Evolutionary conservation across 495 filamentous ascomycete genomes (phyloP).

Genomic region (Cercophora scortea): DNA sequence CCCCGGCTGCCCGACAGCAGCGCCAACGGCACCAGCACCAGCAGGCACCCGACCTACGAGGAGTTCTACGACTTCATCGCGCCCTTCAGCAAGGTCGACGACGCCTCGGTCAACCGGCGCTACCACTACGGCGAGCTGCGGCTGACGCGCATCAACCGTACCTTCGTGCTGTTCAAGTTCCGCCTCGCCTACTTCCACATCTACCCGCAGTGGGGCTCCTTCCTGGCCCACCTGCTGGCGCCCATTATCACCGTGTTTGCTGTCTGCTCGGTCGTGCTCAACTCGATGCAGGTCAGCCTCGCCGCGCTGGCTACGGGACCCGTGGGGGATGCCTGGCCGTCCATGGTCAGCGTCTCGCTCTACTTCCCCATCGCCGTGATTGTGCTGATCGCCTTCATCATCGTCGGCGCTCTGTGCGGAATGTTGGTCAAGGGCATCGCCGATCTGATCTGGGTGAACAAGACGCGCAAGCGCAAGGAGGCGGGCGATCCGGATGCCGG

Average conservation of each 20-base stretch:
- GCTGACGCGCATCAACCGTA: conserved; percentile 34
- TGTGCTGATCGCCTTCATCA: conserved; percentile 11
- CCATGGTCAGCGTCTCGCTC: conserved; percentile 11
- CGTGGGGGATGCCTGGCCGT: conserved; percentile 4
- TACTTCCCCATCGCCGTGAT: conserved; percentile 23
- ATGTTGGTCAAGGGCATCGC: conserved; percentile 12
- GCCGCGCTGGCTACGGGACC: conserved; percentile 6
- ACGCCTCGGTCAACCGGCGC: conserved; percentile 19
- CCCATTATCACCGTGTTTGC: conserved; percentile 28
- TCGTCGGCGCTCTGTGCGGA: conserved; percentile 3
- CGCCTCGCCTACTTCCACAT: conserved; percentile 25
- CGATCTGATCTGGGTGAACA: conserved; percentile 11
- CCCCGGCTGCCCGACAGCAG: conserved; percentile 8
- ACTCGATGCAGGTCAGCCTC: conserved; percentile 28
- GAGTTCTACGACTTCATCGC: conserved; percentile 24
- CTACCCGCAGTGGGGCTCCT: conserved; percentile 25
- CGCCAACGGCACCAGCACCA: no score
- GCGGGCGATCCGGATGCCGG: conserved; percentile 2
- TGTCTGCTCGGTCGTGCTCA: conserved; percentile 22
- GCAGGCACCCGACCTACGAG: conserved; percentile 17
- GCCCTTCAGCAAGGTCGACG: conserved; percentile 19
- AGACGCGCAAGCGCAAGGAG: conserved; percentile 14
- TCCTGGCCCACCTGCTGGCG: conserved; percentile 18
- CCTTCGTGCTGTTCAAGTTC: conserved; percentile 12
- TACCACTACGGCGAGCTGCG: conserved; percentile 40